A percentile compares a stretch with the other conserved stretches of the same genome.
phyloP scores from a whole-genome alignment of 768 basidiomycete genomes.

The Dentipellis fragilis region DNA sequence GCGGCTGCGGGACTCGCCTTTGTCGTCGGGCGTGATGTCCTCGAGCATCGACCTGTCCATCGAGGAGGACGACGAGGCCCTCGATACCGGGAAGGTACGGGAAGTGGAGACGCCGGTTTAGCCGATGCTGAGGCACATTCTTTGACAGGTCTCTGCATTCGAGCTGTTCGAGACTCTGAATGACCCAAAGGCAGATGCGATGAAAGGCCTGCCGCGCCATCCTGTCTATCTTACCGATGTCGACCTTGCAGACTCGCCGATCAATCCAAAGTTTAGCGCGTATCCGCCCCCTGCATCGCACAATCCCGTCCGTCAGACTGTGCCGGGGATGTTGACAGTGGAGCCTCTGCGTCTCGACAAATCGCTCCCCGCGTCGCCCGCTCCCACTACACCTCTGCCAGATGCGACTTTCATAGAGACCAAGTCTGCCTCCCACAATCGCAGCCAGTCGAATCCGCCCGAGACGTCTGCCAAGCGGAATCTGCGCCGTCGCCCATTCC shows the following conservation, averaged over 20 bases:
- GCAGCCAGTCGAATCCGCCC: constrained; percentile 5
- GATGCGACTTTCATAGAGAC: background rate
- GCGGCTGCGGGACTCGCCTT: constrained; percentile 5
- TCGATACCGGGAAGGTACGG: background rate
- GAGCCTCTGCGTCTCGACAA: constrained; percentile 7
- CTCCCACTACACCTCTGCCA: background rate
- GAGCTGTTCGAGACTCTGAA: background rate
- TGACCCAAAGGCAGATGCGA: background rate
- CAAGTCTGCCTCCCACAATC: background rate
- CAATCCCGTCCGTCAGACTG: constrained; percentile 7
- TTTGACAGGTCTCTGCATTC: background rate
- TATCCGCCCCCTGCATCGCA: background rate
- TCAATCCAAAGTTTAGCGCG: background rate
- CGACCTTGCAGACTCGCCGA: background rate
- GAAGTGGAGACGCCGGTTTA: background rate
- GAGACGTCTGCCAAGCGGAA: background rate
- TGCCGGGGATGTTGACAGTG: too few species aligned
- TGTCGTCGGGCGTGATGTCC: background rate
- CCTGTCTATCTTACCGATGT: background rate
- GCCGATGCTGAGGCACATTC: background rate
- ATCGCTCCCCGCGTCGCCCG: constrained; percentile 10
- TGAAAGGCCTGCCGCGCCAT: background rate
- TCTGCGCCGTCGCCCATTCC: constrained; percentile 5
- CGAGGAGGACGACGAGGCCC: background rate
- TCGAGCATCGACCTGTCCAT: background rate